Conservation (phyloP, 2,329 filamentous ascomycete genomes). For the Aspergillus clavatus region DNA sequence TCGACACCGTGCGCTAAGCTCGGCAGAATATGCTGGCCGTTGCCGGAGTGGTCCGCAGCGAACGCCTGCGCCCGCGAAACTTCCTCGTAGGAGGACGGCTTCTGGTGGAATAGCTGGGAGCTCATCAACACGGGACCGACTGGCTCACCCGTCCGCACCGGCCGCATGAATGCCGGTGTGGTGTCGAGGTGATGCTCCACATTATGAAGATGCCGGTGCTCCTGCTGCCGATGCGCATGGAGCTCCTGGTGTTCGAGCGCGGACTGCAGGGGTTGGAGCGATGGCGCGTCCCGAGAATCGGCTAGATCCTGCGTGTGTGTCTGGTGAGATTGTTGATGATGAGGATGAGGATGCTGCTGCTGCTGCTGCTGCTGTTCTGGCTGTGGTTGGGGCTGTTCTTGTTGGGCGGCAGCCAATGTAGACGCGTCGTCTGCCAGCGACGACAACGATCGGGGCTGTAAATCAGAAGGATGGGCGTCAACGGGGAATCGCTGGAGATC, state of each 20-base stretch:
- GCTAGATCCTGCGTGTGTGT: slow-evolving; percentile 12
- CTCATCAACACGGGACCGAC: slow-evolving; percentile 13
- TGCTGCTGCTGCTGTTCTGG: too few relatives aligned
- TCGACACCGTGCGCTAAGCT: not conserved
- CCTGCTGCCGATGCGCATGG: slow-evolving; percentile 11
- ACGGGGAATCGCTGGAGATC: slow-evolving; percentile 17
- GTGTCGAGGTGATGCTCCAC: slow-evolving; percentile 7
- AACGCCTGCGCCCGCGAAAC: slow-evolving; percentile 1
- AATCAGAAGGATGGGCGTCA: slow-evolving; percentile 9
- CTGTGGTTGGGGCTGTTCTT: too few relatives aligned
- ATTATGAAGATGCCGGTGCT: slow-evolving; percentile 15
- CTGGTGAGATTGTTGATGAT: slow-evolving; percentile 7
- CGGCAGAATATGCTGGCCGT: not conserved
- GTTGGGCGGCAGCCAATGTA: slow-evolving; percentile 14
- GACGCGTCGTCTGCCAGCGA: slow-evolving; percentile 22
- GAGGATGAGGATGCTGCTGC: too few relatives aligned
- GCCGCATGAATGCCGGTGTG: slow-evolving; percentile 9
- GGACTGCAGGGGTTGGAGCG: slow-evolving; percentile 25
- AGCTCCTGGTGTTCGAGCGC: slow-evolving; percentile 20
- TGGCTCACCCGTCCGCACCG: slow-evolving; percentile 13
- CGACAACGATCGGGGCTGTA: slow-evolving; percentile 18
- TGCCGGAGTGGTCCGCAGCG: not conserved
- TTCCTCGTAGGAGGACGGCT: slow-evolving; percentile 3
- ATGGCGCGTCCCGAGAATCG: slow-evolving; percentile 18
- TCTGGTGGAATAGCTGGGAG: slow-evolving; percentile 4